These are phyloP conservation scores for Schizopora paradoxa DNA, from an alignment of 1,284 basidiomycete genomes.

Conservation along the genomic window DNA sequence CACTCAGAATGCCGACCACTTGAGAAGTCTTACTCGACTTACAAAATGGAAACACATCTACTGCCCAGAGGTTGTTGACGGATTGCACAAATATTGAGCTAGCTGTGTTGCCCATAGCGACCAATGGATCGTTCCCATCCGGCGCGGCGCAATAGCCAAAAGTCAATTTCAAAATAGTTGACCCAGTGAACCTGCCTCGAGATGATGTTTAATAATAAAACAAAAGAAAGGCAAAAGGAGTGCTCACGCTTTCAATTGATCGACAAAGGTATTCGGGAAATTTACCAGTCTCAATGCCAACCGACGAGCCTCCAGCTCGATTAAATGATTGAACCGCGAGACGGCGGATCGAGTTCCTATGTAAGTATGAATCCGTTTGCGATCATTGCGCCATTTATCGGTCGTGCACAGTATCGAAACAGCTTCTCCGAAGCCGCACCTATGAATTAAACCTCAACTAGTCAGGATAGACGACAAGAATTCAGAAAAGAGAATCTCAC, in stretches of 20 bases:
- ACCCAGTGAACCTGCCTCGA: constrained; percentile 20
- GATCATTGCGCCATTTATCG: neutral
- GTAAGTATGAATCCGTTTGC: neutral
- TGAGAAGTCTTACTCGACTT: constrained; percentile 7
- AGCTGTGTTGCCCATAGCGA: constrained; percentile 1
- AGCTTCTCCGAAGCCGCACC: neutral
- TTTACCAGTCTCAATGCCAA: neutral
- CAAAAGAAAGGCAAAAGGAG: neutral
- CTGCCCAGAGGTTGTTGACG: constrained; percentile 19
- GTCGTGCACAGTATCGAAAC: constrained; percentile 1
- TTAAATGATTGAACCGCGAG: neutral
- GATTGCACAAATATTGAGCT: neutral
- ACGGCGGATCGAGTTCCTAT: neutral
- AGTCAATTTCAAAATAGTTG: constrained; percentile 34
- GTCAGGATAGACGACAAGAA: neutral
- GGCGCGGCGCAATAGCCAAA: constrained; percentile 33
- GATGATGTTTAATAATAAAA: neutral
- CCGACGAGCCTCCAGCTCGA: neutral
- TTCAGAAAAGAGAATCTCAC: no score
- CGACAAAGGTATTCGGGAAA: neutral
- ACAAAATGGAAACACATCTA: constrained; percentile 24
- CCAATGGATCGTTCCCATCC: constrained; percentile 26
- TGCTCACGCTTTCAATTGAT: neutral
- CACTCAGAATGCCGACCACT: neutral
- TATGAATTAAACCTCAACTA: neutral